Evolutionary conservation across 768 basidiomycete species (phyloP), one percentile per base, ranked within the genome.

Genomic region (Kwoniella sp.): DNA sequence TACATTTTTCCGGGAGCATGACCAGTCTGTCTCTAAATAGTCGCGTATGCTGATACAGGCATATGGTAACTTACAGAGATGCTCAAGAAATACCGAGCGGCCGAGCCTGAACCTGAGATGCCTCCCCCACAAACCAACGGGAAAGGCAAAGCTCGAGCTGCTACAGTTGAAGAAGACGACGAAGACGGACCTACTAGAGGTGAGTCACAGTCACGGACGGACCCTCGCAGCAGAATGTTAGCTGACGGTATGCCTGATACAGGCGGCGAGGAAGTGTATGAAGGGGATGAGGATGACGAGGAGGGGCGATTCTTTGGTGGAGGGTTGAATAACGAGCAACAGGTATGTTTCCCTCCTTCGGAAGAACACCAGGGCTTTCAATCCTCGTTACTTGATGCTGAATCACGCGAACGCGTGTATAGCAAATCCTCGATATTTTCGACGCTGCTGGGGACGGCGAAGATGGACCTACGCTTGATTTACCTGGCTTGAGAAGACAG

Each of bases 291-390:
- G 54, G 78, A 77, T 55, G 93, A 94, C 74, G 91, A 90, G 25
- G 92, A 93, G 72, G 93, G 92, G 0, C 85, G 93, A 12, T 94
- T 95, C 82, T 95, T 89, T 74, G 96, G 96, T 41, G 93, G 94
- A 0, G 96, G 96, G 1, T 82, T 99, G 66, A 94, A 92, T 1
- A 85, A 84, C 41, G 90, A 93, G 77, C 96, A 99, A 83, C 94
- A 97, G 78, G 89, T 78, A 38, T 53, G 51, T 17, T 38, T 2
- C 22, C 11, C 45, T 52, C 26, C 15, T 12, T 34, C n/a, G n/a
- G n/a, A n/a, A n/a, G n/a, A n/a, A n/a, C n/a, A n/a, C n/a, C n/a
- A n/a, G n/a, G n/a, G 37, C 15, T 37, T 12, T 22, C 23, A 31
- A 0, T 13, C 15, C 25, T 20, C 48, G n/a, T 2, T 38, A 0